Percentiles rank a stretch among this genome's conserved stretches.
phyloP scores from a whole-genome alignment of 305 asterid genomes.

The Solanum hybrid region DNA sequence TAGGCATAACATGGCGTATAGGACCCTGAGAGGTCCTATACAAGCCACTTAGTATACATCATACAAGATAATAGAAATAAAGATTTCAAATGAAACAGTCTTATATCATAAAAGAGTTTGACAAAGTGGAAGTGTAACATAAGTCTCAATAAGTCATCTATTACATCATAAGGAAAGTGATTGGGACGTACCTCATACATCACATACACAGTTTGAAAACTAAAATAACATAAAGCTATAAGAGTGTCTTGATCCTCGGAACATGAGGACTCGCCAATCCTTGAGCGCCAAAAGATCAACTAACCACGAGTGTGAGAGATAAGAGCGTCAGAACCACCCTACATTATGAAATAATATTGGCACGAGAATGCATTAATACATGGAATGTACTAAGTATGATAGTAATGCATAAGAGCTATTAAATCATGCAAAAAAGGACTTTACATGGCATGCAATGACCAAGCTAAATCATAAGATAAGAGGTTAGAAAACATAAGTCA shows the following conservation, averaged over 20 bases:
- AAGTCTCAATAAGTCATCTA: not conserved
- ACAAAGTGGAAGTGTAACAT: not conserved
- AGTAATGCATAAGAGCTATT: not conserved
- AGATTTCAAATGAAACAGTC: not conserved
- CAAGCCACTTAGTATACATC: not conserved
- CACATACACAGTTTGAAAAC: not conserved
- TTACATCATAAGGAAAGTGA: not conserved
- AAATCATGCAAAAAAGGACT: not conserved
- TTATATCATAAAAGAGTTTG: not conserved
- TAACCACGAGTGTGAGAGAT: not conserved
- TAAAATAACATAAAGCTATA: not conserved
- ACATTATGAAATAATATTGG: not conserved
- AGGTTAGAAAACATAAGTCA: not conserved
- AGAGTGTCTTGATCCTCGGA: not conserved
- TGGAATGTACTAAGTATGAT: not conserved
- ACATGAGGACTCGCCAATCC: not conserved
- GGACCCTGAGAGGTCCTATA: not conserved
- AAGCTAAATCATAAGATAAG: too few species aligned
- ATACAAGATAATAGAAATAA: too few species aligned
- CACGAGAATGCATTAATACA: not conserved
- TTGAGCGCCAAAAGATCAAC: not conserved
- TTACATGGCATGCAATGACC: not conserved
- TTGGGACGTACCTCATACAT: not conserved
- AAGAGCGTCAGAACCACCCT: not conserved
- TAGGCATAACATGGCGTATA: not conserved